Conservation (phyloP, 2,329 filamentous ascomycete species). For the Arthrobotrys conoides region DNA sequence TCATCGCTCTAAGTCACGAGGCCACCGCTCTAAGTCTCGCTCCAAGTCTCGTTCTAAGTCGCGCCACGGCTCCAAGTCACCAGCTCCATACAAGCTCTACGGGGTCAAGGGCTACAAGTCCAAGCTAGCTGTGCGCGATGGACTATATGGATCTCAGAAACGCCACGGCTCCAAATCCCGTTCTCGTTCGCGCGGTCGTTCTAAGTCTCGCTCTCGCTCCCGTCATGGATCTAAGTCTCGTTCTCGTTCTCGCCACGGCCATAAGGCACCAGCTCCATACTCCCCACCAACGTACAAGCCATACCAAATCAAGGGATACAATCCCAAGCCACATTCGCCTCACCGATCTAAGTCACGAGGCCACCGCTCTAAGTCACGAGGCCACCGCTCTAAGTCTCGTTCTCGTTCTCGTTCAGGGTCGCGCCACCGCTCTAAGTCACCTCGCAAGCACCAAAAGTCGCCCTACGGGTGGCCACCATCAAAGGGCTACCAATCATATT, state of each 20-base stretch:
- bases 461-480: neutral
- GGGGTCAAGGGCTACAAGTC: conserved; percentile 10
- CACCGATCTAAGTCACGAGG: conserved; percentile 9
- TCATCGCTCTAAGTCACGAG: neutral
- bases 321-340: neutral
- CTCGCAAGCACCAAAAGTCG: neutral
- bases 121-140: conserved; percentile 7
- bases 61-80: conserved; percentile 5
- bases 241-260: conserved; percentile 1
- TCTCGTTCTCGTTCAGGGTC: neutral
- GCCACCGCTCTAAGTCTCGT: conserved; percentile 1
- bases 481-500: neutral
- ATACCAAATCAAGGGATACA: neutral
- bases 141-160: neutral
- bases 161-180: conserved; percentile 3
- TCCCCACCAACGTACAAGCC: neutral
- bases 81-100: conserved; percentile 7
- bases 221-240: conserved; percentile 9
- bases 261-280: conserved; percentile 11
- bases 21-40: neutral
- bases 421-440: neutral
- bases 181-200: conserved; percentile 9
- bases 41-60: conserved; percentile 10
- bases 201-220: conserved; percentile 13
- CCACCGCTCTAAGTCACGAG: neutral